Conservation (phyloP, 208 protist genomes). For the Trypanosoma mega region DNA sequence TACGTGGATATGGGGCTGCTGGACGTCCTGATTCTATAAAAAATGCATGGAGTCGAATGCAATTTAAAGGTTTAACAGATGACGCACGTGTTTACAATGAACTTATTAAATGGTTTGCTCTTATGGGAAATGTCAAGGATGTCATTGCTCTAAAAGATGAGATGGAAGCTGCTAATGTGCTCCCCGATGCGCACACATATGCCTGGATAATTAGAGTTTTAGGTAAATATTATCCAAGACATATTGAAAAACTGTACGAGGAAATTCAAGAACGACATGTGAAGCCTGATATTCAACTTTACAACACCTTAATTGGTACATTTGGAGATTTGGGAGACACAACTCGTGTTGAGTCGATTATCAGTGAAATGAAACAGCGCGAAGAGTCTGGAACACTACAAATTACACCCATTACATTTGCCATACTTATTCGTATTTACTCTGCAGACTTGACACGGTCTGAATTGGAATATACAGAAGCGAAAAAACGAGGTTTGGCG, state of each 20-base stretch:
- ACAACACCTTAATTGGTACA: conserved; percentile 81
- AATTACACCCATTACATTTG: conserved; percentile 70
- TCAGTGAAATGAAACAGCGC: conserved; percentile 60
- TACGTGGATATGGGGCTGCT: conserved; percentile 84
- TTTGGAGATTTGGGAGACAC: conserved; percentile 67
- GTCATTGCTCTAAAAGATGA: conserved; percentile 55
- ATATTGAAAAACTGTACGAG: conserved; percentile 67
- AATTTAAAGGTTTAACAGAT: conserved; percentile 57
- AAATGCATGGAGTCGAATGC: conserved; percentile 71
- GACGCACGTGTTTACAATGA: conserved; percentile 89
- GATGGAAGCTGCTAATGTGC: conserved; percentile 44
- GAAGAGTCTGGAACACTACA: conserved; percentile 78
- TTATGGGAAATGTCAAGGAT: conserved; percentile 89
- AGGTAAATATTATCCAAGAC: conserved; percentile 84
- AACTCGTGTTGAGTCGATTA: conserved; percentile 49
- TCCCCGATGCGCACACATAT: conserved; percentile 70
- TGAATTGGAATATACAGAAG: conserved; percentile 55
- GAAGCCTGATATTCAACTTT: conserved; percentile 72
- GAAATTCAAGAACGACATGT: conserved; percentile 60
- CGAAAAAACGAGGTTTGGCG: conserved; percentile 54
- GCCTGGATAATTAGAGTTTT: conserved; percentile 76
- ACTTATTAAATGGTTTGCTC: conserved; percentile 81
- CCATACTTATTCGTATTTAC: conserved; percentile 75
- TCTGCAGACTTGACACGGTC: conserved; percentile 42
- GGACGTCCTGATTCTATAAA: conserved; percentile 75